Evolutionary conservation across 2,329 filamentous ascomycete species (phyloP).

Genomic region (Alternaria tenuissima): DNA sequence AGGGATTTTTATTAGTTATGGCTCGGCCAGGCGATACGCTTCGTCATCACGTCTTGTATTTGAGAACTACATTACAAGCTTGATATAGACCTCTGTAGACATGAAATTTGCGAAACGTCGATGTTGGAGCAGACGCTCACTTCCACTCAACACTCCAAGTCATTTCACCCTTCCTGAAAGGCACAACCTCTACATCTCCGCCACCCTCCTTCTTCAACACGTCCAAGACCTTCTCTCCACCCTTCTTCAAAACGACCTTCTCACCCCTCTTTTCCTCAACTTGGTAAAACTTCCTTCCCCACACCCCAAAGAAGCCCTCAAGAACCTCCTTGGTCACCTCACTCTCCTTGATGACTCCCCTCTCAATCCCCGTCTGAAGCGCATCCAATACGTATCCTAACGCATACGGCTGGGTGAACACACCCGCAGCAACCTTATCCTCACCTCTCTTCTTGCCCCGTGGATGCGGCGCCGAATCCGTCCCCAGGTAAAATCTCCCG

Average conservation of each 20-base stretch:
- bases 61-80: rapidly evolving
- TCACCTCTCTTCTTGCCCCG: constrained; percentile 66
- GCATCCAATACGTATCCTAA: constrained; percentile 71
- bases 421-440: constrained; percentile 69
- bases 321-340: constrained; percentile 64
- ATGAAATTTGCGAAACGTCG: not conserved
- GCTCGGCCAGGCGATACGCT: no score
- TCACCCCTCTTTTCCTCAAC: constrained; percentile 55
- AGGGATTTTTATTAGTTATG: no score
- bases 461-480: constrained; percentile 75
- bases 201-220: constrained; percentile 61
- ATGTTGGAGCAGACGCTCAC: constrained; percentile 11
- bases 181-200: constrained; percentile 66
- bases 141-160: constrained; percentile 62
- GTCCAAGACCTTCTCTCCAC: constrained; percentile 63
- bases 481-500: constrained; percentile 76
- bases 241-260: constrained; percentile 66
- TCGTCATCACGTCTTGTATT: not conserved
- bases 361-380: constrained; percentile 68
- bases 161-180: constrained; percentile 69
- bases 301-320: constrained; percentile 65
- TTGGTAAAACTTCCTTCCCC: constrained; percentile 66
- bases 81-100: not conserved
- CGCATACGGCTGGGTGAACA: constrained; percentile 80
- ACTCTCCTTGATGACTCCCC: constrained; percentile 61